Base-by-base conservation (phyloP, 176 grass and related monocot genomes). In the Juncus effusus region DNA sequence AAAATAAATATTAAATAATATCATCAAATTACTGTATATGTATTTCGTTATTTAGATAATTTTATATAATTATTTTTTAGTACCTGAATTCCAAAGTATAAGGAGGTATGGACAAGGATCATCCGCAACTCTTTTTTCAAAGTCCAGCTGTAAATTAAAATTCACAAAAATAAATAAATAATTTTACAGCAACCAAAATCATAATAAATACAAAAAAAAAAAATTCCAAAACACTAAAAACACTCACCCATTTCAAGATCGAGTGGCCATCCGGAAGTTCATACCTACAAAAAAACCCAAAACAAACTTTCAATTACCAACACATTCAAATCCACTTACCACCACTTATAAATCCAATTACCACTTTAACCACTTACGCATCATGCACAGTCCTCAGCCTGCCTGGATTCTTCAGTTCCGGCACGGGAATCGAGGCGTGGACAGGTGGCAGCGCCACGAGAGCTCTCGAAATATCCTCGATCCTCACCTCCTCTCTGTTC, bases 41-140 rank as follows among this genome's bases (percentile, higher is more conserved):
- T n/a, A n/a, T n/a, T n/a, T n/a, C n/a, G 44, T 47, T 47, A 0
- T 47, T 47, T 47, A 6, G 44, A 6, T 9, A 47, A 47, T 47
- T 47, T 47, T 47, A 9, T 5, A 6, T 6, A 47, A 47, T 3
- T 52, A 76, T 28, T 28, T 28, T 28, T 28, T 28, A 28, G 19
- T 76, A 62, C 92, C 92, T 88, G 82, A 82, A 61, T 60, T 83
- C 82, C 76, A 86, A 79, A 96, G 74, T 73, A 77, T 74, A 40
- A 96, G 67, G 59, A 96, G 85, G 63, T 96, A 96, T 2, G 87
- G 88, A 67, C 70, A 91, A 59, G 92, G 92, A 80, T 96, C 92
- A 45, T 78, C 82, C 60, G 39, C 60, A 73, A 88, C 87, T 84
- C 93, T 79, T 86, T 68, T 69, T 42, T 86, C 88, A 55, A 91